Conservation (phyloP, 2,329 filamentous ascomycete species). For the Nigrograna mackinnonii region DNA sequence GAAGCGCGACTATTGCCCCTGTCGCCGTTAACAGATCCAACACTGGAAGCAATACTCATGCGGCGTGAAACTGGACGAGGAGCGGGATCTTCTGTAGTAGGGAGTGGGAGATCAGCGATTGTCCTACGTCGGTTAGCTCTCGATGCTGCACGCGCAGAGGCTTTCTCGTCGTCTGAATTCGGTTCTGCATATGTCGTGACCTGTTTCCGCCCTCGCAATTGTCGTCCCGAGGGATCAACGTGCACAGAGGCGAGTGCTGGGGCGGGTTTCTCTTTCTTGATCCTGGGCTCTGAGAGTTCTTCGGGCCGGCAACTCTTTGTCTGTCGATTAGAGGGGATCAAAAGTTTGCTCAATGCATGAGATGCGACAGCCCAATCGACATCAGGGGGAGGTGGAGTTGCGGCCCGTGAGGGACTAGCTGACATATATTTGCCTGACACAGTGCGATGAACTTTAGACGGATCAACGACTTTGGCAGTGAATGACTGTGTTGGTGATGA, state of each 20-base stretch:
- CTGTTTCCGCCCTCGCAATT: constrained; percentile 71
- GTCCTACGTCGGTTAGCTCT: constrained; percentile 40
- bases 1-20: constrained; percentile 38
- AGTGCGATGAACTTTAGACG: constrained; percentile 67
- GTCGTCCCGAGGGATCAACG: constrained; percentile 58
- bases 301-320: constrained; percentile 77
- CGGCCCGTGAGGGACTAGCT: constrained; percentile 44
- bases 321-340: constrained; percentile 77
- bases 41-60: constrained; percentile 50
- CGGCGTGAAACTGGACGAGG: constrained; percentile 39
- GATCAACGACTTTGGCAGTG: constrained; percentile 74
- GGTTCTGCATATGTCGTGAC: constrained; percentile 56
- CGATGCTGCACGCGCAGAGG: constrained; percentile 23
- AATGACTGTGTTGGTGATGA: constrained; percentile 88
- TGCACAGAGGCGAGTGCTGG: constrained; percentile 32
- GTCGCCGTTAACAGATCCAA: constrained; percentile 41
- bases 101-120: constrained; percentile 40
- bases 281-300: constrained; percentile 68
- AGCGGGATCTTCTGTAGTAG: constrained; percentile 22
- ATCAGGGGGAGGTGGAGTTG: constrained; percentile 74
- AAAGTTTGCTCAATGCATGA: constrained; percentile 77
- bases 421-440: constrained; percentile 53
- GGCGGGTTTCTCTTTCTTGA: constrained; percentile 55
- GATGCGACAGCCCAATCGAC: constrained; percentile 86
- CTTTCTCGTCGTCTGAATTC: constrained; percentile 44